Evolutionary conservation across 2,329 filamentous ascomycete species (phyloP).

Genomic region (Aspergillus pseudotamarii): DNA sequence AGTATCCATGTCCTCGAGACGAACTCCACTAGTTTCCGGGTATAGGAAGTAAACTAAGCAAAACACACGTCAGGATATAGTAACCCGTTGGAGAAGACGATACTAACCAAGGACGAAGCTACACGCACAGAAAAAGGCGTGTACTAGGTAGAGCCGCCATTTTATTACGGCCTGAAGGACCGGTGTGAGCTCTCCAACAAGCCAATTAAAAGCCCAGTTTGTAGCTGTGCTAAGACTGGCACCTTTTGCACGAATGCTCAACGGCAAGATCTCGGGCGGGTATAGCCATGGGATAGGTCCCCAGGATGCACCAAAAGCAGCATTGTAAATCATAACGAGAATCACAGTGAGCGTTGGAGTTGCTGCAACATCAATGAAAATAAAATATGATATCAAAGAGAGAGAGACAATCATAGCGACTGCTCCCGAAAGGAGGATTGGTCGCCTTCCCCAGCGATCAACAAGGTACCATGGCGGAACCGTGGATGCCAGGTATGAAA

Average conservation of each 20-base stretch:
- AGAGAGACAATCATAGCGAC: conserved; percentile 86
- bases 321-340: conserved; percentile 98
- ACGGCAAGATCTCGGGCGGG: conserved; percentile 94
- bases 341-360: conserved; percentile 86
- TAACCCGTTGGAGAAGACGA: conserved; percentile 3
- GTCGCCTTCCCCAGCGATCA: conserved; percentile 84
- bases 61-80: conserved; percentile 2
- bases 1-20: conserved; percentile 93
- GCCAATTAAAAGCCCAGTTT: conserved; percentile 98
- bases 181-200: conserved; percentile 93
- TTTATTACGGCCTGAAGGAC: conserved; percentile 88
- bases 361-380: conserved; percentile 75
- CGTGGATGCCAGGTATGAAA: conserved; percentile 88
- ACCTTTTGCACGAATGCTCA: conserved; percentile 96
- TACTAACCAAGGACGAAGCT: conserved; percentile 93
- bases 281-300: conserved; percentile 98
- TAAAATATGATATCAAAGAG: conserved; percentile 91
- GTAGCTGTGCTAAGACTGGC: conserved; percentile 93
- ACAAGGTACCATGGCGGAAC: conserved; percentile 97
- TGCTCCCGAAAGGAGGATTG: conserved; percentile 87
- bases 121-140: conserved; percentile 93
- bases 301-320: conserved; percentile 96
- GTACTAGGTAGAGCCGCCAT: conserved; percentile 92
- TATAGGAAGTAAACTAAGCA: conserved; percentile 89
- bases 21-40: conserved; percentile 92